phyloP scores from a whole-genome alignment of 371 early-diverging fungal species.

The Rhizopus stolonifer region DNA sequence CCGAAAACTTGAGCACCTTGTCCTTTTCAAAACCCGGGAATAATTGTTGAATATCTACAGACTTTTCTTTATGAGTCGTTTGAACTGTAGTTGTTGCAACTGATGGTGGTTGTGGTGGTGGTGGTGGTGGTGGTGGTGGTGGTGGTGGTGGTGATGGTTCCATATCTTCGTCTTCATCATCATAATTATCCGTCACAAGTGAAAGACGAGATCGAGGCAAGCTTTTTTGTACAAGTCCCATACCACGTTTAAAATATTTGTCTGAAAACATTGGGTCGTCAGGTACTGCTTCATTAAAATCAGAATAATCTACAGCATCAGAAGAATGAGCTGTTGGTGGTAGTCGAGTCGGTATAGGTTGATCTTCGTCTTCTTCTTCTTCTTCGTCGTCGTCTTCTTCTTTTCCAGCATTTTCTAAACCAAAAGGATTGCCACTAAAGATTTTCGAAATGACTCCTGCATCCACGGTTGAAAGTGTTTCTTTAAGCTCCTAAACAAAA shows the following conservation, averaged over 20 bases:
- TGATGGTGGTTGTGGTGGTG: background rate
- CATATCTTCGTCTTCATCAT: slow-evolving; percentile 58
- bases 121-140: background rate
- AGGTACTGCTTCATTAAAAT: slow-evolving; percentile 77
- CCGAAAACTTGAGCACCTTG: slow-evolving; percentile 66
- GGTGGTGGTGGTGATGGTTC: background rate
- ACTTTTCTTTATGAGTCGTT: too few species aligned
- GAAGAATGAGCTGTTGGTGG: slow-evolving; percentile 48
- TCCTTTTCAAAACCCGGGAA: slow-evolving; percentile 69
- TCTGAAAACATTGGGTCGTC: slow-evolving; percentile 56
- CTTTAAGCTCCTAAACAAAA: slow-evolving; percentile 61
- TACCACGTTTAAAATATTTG: slow-evolving; percentile 43
- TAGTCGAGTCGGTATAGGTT: slow-evolving; percentile 24
- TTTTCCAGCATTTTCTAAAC: slow-evolving; percentile 37
- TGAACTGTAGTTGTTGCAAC: too few species aligned
- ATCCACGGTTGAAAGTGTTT: slow-evolving; percentile 62
- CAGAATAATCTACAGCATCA: slow-evolving; percentile 82
- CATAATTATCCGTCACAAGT: slow-evolving; percentile 62
- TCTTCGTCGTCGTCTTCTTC: slow-evolving; percentile 39
- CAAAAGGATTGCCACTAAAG: slow-evolving; percentile 58
- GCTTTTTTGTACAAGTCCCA: slow-evolving; percentile 33
- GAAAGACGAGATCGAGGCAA: slow-evolving; percentile 28
- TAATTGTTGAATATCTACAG: slow-evolving; percentile 51
- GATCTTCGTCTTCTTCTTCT: slow-evolving; percentile 35
- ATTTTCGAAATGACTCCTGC: slow-evolving; percentile 51